phyloP scores from a whole-genome alignment of 192 early-diverging fungal species.

The Backusella tuberculispora region DNA sequence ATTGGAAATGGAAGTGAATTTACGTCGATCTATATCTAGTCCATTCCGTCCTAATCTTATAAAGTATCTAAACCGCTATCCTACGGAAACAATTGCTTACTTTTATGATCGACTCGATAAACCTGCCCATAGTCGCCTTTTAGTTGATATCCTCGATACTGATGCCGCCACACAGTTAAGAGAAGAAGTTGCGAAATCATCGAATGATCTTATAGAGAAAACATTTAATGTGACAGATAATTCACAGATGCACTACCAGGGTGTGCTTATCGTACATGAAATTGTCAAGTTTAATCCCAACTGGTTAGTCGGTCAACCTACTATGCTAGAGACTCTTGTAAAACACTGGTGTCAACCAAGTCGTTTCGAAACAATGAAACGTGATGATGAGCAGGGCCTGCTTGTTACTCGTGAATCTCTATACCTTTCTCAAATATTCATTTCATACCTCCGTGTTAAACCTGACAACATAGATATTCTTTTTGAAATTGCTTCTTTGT shows the following conservation, averaged over 20 bases:
- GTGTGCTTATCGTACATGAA: conserved; percentile 61
- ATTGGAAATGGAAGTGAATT: conserved; percentile 80
- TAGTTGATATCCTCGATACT: conserved; percentile 60
- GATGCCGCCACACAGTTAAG: conserved; percentile 63
- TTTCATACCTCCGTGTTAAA: conserved; percentile 63
- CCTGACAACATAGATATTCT: conserved; percentile 69
- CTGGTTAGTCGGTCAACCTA: conserved; percentile 51
- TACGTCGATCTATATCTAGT: conserved; percentile 85
- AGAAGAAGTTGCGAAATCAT: conserved; percentile 64
- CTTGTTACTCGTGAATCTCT: conserved; percentile 54
- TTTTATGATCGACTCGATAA: conserved; percentile 77
- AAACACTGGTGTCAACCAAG: conserved; percentile 47
- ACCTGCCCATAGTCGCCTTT: conserved; percentile 64
- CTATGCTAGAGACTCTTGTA: conserved; percentile 58
- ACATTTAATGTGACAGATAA: conserved; percentile 43
- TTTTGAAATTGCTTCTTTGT: conserved; percentile 75
- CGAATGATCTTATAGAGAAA: conserved; percentile 56
- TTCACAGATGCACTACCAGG: conserved; percentile 54
- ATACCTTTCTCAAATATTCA: conserved; percentile 74
- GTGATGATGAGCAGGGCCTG: conserved; percentile 47
- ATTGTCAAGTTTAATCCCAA: conserved; percentile 54
- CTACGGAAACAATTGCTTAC: conserved; percentile 80
- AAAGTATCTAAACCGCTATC: conserved; percentile 90
- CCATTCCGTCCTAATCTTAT: conserved; percentile 92
- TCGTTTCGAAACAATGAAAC: conserved; percentile 51